phyloP scores from a whole-genome alignment of 495 filamentous ascomycete species.

The Aspergillus affinis region DNA sequence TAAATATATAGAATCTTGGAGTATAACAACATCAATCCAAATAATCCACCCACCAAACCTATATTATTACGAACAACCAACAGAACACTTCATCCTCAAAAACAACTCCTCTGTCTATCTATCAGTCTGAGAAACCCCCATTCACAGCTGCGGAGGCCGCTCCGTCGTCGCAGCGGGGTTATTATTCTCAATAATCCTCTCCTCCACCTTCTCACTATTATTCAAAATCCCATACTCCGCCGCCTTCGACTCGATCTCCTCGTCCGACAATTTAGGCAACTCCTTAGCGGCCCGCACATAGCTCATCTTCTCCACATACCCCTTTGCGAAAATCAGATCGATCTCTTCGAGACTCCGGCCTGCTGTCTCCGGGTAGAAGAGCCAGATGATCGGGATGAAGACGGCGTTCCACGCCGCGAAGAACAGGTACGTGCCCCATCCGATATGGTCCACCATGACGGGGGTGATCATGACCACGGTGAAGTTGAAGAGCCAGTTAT shows the following conservation, averaged over 20 bases:
- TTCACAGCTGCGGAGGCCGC: background rate
- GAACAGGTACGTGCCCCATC: conserved; percentile 72
- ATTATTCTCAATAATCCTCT: background rate
- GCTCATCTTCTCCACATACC: conserved; percentile 62
- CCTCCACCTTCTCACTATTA: conserved; percentile 14
- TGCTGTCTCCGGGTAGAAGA: conserved; percentile 67
- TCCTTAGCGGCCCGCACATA: conserved; percentile 68
- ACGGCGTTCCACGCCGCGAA: conserved; percentile 62
- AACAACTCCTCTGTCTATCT: too few species aligned
- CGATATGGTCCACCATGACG: conserved; percentile 60
- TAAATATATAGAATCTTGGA: too few species aligned
- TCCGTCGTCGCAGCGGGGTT: too few species aligned
- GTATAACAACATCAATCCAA: too few species aligned
- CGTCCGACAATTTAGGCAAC: conserved; percentile 57
- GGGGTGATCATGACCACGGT: conserved; percentile 72
- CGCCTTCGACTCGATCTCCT: conserved; percentile 58
- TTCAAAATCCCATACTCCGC: conserved; percentile 50
- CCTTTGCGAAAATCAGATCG: conserved; percentile 72
- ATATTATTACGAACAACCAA: too few species aligned
- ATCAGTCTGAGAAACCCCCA: too few species aligned
- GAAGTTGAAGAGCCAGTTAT: conserved; percentile 76
- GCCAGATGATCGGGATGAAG: conserved; percentile 67
- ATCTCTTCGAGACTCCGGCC: conserved; percentile 66
- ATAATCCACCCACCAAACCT: too few species aligned
- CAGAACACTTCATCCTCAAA: too few species aligned